Base-by-base conservation (phyloP, 495 filamentous ascomycete genomes). In the Penicillium egyptiacum region DNA sequence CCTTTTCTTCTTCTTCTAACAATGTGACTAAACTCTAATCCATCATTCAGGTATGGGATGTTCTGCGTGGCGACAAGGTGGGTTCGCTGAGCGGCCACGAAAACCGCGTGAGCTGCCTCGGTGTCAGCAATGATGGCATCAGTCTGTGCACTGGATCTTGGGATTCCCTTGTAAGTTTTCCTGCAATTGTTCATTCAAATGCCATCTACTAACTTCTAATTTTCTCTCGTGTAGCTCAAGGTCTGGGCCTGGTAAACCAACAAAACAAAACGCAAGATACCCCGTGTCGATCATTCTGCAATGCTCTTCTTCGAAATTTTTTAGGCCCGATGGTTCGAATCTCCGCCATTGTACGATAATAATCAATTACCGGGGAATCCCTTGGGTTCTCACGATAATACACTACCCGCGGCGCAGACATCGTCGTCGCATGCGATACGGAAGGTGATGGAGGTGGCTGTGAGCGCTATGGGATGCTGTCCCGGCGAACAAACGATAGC, bases 71-170 rank as follows among this genome's bases (percentile, higher is more conserved):
- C 49, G 94, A 98, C 71, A 95, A 96, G 75, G 91, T 98, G 55
- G 94, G 94, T 64, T 96, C 91, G 40, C 80, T 98, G 48, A 92
- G 91, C 63, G 95, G 94, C 59, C 94, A 98, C 74, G 95, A 98
- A 72, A 98, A 98, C 79, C 89, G 94, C 59, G 94, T 98, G 63
- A 97, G 93, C 84, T 98, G 94, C 68, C 76, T 98, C 60, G 94
- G 94, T 57, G 94, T 98, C 67, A 97, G 92, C 78, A 98, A 97
- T 73, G 94, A 98, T 68, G 94, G 91, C 53, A 96, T 98, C 80
- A 98, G 94, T 78, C 81, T 98, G 79, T 98, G 94, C 81, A 98
- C 94, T 65, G 94, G 94, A 77, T 98, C 94, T 64, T 98, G 94
- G 94, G 94, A 98, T 78, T 96, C 95, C 64, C 82, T 96, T 75